phyloP scores from a whole-genome alignment of 2,329 filamentous ascomycete genomes.

The Xylariaceae sp. region DNA sequence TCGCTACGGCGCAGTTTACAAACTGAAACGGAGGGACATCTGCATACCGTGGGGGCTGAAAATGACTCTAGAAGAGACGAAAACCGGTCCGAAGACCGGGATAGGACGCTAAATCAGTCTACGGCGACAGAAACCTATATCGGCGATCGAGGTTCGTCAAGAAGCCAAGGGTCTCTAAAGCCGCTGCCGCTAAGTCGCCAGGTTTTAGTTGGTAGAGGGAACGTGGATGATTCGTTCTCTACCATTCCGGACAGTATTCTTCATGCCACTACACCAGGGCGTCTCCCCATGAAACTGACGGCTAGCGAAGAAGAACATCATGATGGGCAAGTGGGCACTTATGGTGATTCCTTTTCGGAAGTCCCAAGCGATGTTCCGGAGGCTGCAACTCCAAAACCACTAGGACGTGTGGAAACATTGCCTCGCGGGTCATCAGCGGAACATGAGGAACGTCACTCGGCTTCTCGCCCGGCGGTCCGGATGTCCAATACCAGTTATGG shows the following conservation, averaged over 20 bases:
- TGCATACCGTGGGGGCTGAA: constrained; percentile 15
- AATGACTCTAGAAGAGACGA: constrained; percentile 15
- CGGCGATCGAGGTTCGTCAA: constrained; percentile 21
- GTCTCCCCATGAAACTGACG: constrained; percentile 24
- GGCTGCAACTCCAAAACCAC: constrained; percentile 44
- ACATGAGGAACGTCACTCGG: constrained; percentile 14
- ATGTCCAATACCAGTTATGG: constrained; percentile 36
- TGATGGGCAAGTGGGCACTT: constrained; percentile 35
- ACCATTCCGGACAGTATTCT: constrained; percentile 35
- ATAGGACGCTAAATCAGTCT: constrained; percentile 8
- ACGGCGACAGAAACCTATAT: constrained; percentile 4
- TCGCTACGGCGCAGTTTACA: constrained; percentile 41
- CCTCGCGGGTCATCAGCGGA: constrained; percentile 5
- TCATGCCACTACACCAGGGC: constrained; percentile 32
- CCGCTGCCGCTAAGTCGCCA: constrained; percentile 34
- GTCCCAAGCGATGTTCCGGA: constrained; percentile 49
- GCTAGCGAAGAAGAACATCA: constrained; percentile 13
- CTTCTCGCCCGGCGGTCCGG: constrained; percentile 29
- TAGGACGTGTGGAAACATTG: constrained; percentile 17
- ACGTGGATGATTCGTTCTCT: constrained; percentile 36
- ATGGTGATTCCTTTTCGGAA: constrained; percentile 56
- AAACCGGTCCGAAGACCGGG: constrained; percentile 12
- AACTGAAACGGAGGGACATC: constrained; percentile 20
- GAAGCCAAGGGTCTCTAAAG: constrained; percentile 37
- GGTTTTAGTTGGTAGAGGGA: constrained; percentile 33